Evolutionary conservation across 768 basidiomycete genomes (phyloP), one percentile per base, ranked within the genome.

Genomic region (Trametes cubensis): DNA sequence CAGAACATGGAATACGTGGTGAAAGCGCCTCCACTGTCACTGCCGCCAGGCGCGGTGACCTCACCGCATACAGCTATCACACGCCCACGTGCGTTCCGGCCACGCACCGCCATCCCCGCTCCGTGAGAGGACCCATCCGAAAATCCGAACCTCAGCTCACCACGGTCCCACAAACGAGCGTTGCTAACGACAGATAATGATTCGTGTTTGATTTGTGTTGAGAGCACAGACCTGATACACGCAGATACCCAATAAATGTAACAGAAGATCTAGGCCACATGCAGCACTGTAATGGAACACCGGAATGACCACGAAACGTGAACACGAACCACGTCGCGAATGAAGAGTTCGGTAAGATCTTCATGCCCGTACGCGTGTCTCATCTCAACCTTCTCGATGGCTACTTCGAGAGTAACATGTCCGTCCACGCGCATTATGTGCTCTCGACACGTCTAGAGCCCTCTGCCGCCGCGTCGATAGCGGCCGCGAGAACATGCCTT

Each of bases 401-500:
- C 63, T 64, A 38, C 48, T 57, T 6, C 63, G 58, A n/a, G 58
- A 57, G 45, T 60, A 64, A 20, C 49, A 49, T 6, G 57, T 60
- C 48, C 58, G 53, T 52, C 58, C 58, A 25, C 63, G 63, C 48
- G 58, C 28, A 34, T n/a, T 14, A n/a, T 51, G 50, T 40, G 49
- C 46, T 52, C 62, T 58, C 28, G 53, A 20, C 45, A 38, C 40
- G 17, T 58, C 56, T 1, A 41, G 23, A 15, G 62, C 48, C 39
- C 53, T 40, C 53, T 56, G 58, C 38, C 59, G 58, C 25, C 55
- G 30, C 47, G 64, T 60, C n/a, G 61, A 58, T 11, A 70, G 62
- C 55, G 69, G 67, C 39, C 69, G 70, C 39, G 83, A 82, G 65
- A 76, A 83, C 69, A 81, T 67, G 21, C 80, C 81, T 38, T 69